Conservation (phyloP, 2,329 filamentous ascomycete species). For the Coniochaeta sp. region DNA sequence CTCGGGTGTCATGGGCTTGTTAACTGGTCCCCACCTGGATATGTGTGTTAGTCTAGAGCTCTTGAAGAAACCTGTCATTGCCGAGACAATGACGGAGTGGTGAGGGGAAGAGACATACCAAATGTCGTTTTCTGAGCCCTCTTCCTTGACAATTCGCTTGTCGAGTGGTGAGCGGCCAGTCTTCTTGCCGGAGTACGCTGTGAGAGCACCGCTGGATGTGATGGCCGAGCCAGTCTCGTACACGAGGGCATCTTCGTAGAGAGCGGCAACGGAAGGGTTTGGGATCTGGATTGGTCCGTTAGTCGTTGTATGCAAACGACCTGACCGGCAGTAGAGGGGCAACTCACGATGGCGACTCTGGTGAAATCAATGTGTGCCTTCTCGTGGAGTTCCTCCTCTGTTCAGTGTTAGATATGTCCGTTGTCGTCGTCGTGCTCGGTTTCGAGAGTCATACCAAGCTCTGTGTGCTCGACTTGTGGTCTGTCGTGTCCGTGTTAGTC, state of each 20-base stretch:
- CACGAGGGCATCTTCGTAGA: constrained; percentile 97
- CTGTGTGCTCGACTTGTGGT: constrained; percentile 82
- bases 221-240: constrained; percentile 98
- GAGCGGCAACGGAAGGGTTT: constrained; percentile 89
- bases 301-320: neutral
- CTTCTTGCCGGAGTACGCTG: constrained; percentile 96
- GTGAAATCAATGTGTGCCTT: constrained; percentile 99
- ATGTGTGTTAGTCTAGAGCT: neutral
- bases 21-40: constrained; percentile 86
- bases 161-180: constrained; percentile 94
- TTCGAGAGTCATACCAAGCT: constrained; percentile 51
- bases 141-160: constrained; percentile 95
- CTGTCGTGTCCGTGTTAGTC: constrained; percentile 35
- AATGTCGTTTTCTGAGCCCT: constrained; percentile 79
- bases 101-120: constrained; percentile 50
- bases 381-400: constrained; percentile 89
- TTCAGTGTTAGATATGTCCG: constrained; percentile 13
- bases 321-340: neutral
- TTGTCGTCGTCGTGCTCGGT: constrained; percentile 2
- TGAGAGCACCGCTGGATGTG: constrained; percentile 89
- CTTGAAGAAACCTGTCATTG: constrained; percentile 2
- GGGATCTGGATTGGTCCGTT: constrained; percentile 49
- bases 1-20: constrained; percentile 96
- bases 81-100: neutral
- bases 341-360: constrained; percentile 87